These are phyloP conservation scores for Ophiobolus disseminans DNA, from an alignment of 2,329 filamentous ascomycete genomes.

Conservation along the genomic window DNA sequence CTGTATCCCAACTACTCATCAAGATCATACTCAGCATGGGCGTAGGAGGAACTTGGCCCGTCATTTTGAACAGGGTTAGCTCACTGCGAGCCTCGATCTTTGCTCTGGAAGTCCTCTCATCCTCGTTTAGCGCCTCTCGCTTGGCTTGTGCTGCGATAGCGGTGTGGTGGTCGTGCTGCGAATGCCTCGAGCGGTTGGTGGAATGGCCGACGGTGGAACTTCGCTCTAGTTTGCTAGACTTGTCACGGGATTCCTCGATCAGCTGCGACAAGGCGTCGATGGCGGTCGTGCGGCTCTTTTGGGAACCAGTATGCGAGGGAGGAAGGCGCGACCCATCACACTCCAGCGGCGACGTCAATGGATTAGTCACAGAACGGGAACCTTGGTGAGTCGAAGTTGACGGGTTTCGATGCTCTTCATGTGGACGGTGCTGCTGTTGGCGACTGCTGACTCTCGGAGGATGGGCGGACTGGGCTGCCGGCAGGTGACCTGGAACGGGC, in stretches of 20 bases:
- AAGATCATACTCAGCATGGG: conserved; percentile 24
- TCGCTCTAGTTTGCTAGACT: conserved; percentile 29
- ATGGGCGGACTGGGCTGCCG: conserved; percentile 19
- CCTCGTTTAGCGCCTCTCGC: conserved; percentile 29
- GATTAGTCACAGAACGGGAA: conserved; percentile 13
- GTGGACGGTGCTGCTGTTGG: conserved; percentile 13
- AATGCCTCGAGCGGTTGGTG: conserved; percentile 32
- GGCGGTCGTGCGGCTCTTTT: conserved; percentile 22
- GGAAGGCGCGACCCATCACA: conserved; percentile 14
- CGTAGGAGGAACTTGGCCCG: conserved; percentile 36
- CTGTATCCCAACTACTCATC: neutral
- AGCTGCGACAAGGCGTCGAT: conserved; percentile 34
- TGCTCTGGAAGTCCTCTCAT: conserved; percentile 47
- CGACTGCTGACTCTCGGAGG: conserved; percentile 11
- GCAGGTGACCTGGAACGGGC: conserved; percentile 11
- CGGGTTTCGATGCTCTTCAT: conserved; percentile 5
- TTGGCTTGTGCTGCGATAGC: conserved; percentile 16
- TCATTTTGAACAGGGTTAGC: conserved; percentile 43
- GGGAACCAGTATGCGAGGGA: conserved; percentile 22
- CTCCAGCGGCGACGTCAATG: conserved; percentile 19
- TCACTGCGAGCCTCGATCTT: conserved; percentile 51
- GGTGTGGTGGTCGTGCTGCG: conserved; percentile 26
- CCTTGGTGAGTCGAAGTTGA: conserved; percentile 13
- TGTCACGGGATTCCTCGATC: conserved; percentile 30
- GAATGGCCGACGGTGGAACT: conserved; percentile 23